Conservation (phyloP, 805 yeast genomes). For the Yarrowia sp. region DNA sequence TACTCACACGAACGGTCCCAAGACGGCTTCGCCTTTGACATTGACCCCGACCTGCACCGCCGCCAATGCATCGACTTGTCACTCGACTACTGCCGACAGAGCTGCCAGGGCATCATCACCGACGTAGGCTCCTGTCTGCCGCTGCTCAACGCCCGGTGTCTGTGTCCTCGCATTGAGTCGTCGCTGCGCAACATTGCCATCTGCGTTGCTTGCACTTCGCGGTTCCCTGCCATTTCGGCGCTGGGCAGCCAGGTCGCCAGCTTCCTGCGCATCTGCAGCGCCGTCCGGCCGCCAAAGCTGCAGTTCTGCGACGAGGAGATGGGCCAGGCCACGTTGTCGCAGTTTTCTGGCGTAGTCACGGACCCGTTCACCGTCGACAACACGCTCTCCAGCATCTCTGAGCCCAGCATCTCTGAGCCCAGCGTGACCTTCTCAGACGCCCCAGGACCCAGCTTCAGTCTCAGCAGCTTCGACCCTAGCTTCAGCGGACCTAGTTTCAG, state of each 20-base stretch:
- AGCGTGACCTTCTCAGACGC: background rate
- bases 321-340: too few species aligned
- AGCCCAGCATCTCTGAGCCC: background rate
- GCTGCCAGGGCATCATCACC: background rate
- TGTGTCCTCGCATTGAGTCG: conserved; percentile 6
- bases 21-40: background rate
- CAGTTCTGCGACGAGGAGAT: background rate
- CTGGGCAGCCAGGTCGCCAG: background rate
- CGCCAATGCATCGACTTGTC: background rate
- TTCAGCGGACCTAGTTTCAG: background rate
- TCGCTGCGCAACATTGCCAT: conserved; percentile 1
- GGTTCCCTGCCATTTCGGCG: background rate
- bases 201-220: background rate
- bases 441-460: background rate
- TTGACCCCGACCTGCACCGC: background rate
- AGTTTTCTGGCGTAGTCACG: background rate
- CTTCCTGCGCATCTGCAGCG: background rate
- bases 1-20: background rate
- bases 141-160: background rate
- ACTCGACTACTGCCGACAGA: background rate
- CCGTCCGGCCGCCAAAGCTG: background rate
- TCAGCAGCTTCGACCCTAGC: background rate
- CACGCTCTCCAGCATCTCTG: background rate
- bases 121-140: background rate
- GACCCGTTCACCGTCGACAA: background rate